Evolutionary conservation across 2,329 filamentous ascomycete species (phyloP), one percentile per base, ranked within the genome.

Genomic region (Zymoseptoria brevis): DNA sequence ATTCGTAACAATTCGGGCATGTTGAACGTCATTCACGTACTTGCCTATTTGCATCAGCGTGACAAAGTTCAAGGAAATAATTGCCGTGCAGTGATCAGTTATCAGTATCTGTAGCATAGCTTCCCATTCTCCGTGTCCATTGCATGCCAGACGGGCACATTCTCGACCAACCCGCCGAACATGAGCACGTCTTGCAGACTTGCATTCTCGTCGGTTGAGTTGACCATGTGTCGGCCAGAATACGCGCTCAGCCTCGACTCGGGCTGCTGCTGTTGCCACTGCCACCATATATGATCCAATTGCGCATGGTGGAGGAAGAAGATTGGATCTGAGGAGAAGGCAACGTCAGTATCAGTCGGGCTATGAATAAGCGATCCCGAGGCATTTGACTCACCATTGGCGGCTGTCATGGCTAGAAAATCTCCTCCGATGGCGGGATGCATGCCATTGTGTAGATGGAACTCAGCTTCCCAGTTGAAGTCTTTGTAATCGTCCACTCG

Each of bases 81-180:
- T 22, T 22, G 21, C 21, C 21, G 21, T 22, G 4, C 4, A 22
- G 21, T 22, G 4, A 22, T 22, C 21, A 22, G 21, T 22, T 22
- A 22, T 54, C 52, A 54, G 30, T 55, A 55, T 11, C 24, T n/a
- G n/a, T 57, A 57, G 29, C 56, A 57, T 11, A 57, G 50, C 49
- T 35, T 13, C 19, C 29, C 56, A 53, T 22, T 48, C 8, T 30
- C 13, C n/a, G 50, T 19, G 48, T 53, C 30, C 50, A 57, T 57
- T 26, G 30, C 56, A 11, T 19, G n/a, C 22, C 11, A 53, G 9
- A 57, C 56, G 16, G 45, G 22, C 8, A 57, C 50, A 26, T 57
- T 50, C 8, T 19, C 13, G 4, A 41, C 50, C 8, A 57, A 57
- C 9, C 50, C 56, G 1, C 50, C 50, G n/a, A 21, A 53, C 22